These are phyloP conservation scores for Aureobasidium lini DNA, from an alignment of 2,329 filamentous ascomycete genomes.

Conservation along the genomic window DNA sequence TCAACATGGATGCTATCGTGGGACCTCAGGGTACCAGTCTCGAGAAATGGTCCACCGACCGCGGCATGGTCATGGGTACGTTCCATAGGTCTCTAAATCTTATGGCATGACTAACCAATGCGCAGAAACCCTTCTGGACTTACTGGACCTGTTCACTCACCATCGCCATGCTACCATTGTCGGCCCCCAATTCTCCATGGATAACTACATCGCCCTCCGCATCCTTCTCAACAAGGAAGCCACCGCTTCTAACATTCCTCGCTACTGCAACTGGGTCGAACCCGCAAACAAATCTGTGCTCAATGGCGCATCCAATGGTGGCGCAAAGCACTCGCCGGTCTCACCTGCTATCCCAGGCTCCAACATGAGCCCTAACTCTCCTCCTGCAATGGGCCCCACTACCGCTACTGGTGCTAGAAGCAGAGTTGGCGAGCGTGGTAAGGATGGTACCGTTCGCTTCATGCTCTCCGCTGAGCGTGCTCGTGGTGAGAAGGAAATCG, in stretches of 20 bases:
- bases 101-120: slow-evolving; percentile 33
- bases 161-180: slow-evolving; percentile 68
- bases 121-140: slow-evolving; percentile 74
- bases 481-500: slow-evolving; percentile 59
- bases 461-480: slow-evolving; percentile 77
- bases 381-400: slow-evolving; percentile 26
- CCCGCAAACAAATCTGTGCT: slow-evolving; percentile 28
- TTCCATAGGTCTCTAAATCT: slow-evolving; percentile 6
- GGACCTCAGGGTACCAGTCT: slow-evolving; percentile 42
- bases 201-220: slow-evolving; percentile 76
- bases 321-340: slow-evolving; percentile 14
- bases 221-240: slow-evolving; percentile 81
- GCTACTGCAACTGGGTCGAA: slow-evolving; percentile 49
- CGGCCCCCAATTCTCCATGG: slow-evolving; percentile 63
- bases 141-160: slow-evolving; percentile 87
- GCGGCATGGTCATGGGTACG: slow-evolving; percentile 37
- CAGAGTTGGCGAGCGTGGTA: slow-evolving; percentile 37
- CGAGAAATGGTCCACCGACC: slow-evolving; percentile 34
- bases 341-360: slow-evolving; percentile 3
- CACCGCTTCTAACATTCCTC: slow-evolving; percentile 52
- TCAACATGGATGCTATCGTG: slow-evolving; percentile 43
- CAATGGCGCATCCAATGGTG: slow-evolving; percentile 29
- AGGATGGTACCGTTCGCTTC: slow-evolving; percentile 76
- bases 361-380: slow-evolving; percentile 32
- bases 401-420: slow-evolving; percentile 24